Conservation (phyloP, 148 eudicot species). For the Diospyros lotus region DNA sequence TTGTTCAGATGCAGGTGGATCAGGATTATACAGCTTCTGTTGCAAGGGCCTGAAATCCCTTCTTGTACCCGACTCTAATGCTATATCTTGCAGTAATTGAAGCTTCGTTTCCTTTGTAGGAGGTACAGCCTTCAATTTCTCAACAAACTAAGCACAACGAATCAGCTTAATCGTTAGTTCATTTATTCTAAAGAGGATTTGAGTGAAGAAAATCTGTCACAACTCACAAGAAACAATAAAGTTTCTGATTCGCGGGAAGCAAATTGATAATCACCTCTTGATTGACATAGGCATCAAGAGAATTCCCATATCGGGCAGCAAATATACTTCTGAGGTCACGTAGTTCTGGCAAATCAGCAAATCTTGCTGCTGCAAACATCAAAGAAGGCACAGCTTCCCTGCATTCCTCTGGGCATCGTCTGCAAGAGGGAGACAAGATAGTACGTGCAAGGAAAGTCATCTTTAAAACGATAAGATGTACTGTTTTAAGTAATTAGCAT, state of each 20-base stretch:
- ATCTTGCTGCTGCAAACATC: slow-evolving; percentile 85
- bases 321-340: slow-evolving; percentile 67
- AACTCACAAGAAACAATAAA: neutral
- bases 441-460: neutral
- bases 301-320: slow-evolving; percentile 57
- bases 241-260: neutral
- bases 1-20: slow-evolving; percentile 19
- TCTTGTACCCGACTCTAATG: slow-evolving; percentile 39
- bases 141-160: slow-evolving; percentile 43
- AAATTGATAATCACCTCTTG: slow-evolving; percentile 48
- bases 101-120: slow-evolving; percentile 68
- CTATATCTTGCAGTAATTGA: slow-evolving; percentile 60
- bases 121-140: slow-evolving; percentile 42
- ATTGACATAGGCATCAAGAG: slow-evolving; percentile 43
- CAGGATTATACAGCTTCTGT: slow-evolving; percentile 40
- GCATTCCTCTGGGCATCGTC: slow-evolving; percentile 90
- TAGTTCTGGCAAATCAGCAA: slow-evolving; percentile 84
- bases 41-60: slow-evolving; percentile 60
- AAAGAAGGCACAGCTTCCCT: slow-evolving; percentile 68
- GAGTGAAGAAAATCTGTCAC: too few species aligned
- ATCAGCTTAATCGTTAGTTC: neutral
- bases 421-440: slow-evolving; percentile 7
- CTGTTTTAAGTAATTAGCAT: too few species aligned
- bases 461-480: too few species aligned
- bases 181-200: neutral